Base-by-base conservation (phyloP, 2,329 filamentous ascomycete genomes). In the Aureobasidium sp. region DNA sequence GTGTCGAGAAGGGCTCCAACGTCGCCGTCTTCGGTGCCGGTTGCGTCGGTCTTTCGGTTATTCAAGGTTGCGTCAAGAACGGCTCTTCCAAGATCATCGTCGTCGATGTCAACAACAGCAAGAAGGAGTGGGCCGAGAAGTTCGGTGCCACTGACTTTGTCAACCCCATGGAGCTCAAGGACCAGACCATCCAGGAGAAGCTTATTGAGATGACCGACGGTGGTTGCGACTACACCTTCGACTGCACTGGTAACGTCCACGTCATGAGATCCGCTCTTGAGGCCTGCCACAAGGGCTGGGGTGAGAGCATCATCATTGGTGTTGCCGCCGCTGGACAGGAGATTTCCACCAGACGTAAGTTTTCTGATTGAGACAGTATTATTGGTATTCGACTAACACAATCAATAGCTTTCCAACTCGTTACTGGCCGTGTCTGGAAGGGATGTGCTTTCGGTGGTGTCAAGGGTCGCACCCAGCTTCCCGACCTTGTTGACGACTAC, bases 221-320 rank as follows among this genome's bases (percentile, higher is more conserved):
- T 67, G 94, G 94, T 57, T 96, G 91, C 75, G 94, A 99, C 80
- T 97, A 97, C 82, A 99, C 94, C 55, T 99, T 99, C 74, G 94
- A 99, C 81, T 97, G 94, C 83, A 99, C 94, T 7, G 94, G 94
- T 64, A 97, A 97, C 72, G 92, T 97, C 59, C 85, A 87, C 69
- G 94, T 99, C 62, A 99, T 96, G 94, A 85, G 94, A 66, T 89
- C 90, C 59, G 94, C 94, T 44, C 86, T 99, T 64, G 93, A 99
- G 81, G 92, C 94, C 53, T 97, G 92, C 82, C 94, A 99, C 83
- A 99, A 99, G 85, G 94, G 94, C 53, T 99, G 94, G 94, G 94
- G 94, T 71, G 86, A 97, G 83, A 95, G 89, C 74, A 96, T 99
- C 77, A 86, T 99, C 76, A 99, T 99, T 71, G 94, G 94, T 76